Percentiles rank a stretch among this genome's conserved stretches.
Conservation (phyloP, 1,284 basidiomycete species). For the Apiotrichum laibachii region DNA sequence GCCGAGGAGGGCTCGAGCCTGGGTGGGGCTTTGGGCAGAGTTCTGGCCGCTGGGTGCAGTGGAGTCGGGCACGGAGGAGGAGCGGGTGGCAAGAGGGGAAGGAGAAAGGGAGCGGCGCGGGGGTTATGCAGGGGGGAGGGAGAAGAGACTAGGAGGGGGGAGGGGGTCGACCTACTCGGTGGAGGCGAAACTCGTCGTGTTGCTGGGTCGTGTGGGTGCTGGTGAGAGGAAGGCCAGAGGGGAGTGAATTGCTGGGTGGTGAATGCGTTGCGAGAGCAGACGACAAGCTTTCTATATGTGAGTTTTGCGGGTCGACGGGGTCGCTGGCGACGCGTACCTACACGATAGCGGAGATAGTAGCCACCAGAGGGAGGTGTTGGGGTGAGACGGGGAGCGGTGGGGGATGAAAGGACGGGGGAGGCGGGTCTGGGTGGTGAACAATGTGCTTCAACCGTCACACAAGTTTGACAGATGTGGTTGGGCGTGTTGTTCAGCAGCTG, state of each 20-base stretch:
- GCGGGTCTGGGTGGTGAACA: no score
- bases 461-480: no score
- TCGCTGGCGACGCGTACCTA: no score
- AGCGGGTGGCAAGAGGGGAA: neutral
- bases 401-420: no score
- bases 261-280: neutral
- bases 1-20: neutral
- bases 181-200: constrained; percentile 6
- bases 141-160: neutral
- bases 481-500: no score
- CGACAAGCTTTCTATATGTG: no score
- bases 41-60: neutral
- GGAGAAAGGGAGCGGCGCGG: no score
- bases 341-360: no score
- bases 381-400: no score
- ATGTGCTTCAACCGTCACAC: no score
- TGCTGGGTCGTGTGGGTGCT: neutral
- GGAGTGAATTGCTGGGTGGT: neutral
- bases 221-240: neutral
- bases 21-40: neutral
- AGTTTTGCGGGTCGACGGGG: no score
- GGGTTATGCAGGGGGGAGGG: neutral
- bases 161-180: constrained; percentile 10
- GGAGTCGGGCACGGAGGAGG: neutral
- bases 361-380: no score